A percentile compares a stretch with the other conserved stretches of the same genome.
Evolutionary conservation across 306 rosid species (phyloP).

Genomic region (Quercus parvula): DNA sequence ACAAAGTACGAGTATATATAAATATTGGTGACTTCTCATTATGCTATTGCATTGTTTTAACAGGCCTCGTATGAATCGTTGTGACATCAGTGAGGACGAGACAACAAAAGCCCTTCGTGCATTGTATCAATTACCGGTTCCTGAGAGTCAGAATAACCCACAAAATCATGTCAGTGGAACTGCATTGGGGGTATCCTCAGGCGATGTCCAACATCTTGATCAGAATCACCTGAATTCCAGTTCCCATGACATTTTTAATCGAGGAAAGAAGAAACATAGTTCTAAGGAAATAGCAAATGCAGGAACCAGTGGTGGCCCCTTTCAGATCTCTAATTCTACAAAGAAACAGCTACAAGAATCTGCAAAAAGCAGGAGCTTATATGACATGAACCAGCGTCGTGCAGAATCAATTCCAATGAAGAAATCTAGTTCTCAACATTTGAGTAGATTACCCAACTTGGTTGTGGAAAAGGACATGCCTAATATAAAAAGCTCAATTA

Average conservation of each 20-base stretch:
- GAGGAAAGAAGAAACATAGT: slow-evolving; percentile 45
- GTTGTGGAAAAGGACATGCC: slow-evolving; percentile 36
- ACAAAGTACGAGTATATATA: not conserved
- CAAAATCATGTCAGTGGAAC: slow-evolving; percentile 40
- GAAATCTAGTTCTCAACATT: slow-evolving; percentile 36
- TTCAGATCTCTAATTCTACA: slow-evolving; percentile 26
- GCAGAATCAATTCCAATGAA: slow-evolving; percentile 33
- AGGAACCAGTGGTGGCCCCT: slow-evolving; percentile 27
- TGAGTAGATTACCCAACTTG: slow-evolving; percentile 29
- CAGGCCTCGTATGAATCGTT: slow-evolving; percentile 82
- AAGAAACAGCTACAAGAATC: slow-evolving; percentile 38
- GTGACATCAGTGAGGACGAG: slow-evolving; percentile 68
- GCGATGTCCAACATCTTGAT: slow-evolving; percentile 34
- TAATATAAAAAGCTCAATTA: slow-evolving; percentile 40
- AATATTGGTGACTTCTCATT: slow-evolving; percentile 19
- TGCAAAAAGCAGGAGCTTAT: slow-evolving; percentile 37
- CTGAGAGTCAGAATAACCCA: slow-evolving; percentile 40
- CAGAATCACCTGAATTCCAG: slow-evolving; percentile 25
- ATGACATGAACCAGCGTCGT: slow-evolving; percentile 41
- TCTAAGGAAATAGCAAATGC: slow-evolving; percentile 36
- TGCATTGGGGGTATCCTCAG: slow-evolving; percentile 29
- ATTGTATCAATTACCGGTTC: slow-evolving; percentile 46
- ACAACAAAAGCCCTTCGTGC: slow-evolving; percentile 57
- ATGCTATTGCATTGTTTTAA: slow-evolving; percentile 26
- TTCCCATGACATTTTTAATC: slow-evolving; percentile 30